Conservation (phyloP, 2,329 filamentous ascomycete species). For the Sporothrix sp. region DNA sequence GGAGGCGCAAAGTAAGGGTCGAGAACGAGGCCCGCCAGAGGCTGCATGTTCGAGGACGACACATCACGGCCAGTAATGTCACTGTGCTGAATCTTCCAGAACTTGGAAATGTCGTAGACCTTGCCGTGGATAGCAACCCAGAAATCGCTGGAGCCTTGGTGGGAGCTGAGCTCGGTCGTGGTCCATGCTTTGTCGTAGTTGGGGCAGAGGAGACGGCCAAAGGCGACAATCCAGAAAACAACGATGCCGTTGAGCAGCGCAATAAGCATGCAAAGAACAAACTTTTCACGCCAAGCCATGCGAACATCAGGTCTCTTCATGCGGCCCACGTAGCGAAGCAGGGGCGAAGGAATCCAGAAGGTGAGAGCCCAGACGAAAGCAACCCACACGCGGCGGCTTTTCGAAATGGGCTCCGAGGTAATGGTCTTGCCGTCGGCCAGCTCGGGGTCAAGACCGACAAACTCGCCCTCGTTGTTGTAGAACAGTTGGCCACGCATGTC, state of each 20-base stretch:
- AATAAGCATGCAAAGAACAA: slow-evolving; percentile 75
- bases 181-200: slow-evolving; percentile 88
- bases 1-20: slow-evolving; percentile 81
- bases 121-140: slow-evolving; percentile 80
- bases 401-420: slow-evolving; percentile 55
- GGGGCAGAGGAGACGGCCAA: slow-evolving; percentile 79
- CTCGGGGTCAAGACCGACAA: slow-evolving; percentile 66
- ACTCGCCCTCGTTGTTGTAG: slow-evolving; percentile 62
- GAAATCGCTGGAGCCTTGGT: slow-evolving; percentile 65
- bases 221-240: slow-evolving; percentile 85
- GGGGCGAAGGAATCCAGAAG: slow-evolving; percentile 86
- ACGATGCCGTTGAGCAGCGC: slow-evolving; percentile 69
- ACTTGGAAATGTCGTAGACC: slow-evolving; percentile 87
- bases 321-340: slow-evolving; percentile 70
- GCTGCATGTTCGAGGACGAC: slow-evolving; percentile 56
- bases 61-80: slow-evolving; percentile 53
- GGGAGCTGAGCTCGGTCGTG: slow-evolving; percentile 54
- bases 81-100: slow-evolving; percentile 78
- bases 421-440: slow-evolving; percentile 68
- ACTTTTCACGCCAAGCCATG: slow-evolving; percentile 94
- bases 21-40: slow-evolving; percentile 67
- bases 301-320: slow-evolving; percentile 97
- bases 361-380: slow-evolving; percentile 75
- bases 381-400: slow-evolving; percentile 67
- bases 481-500: slow-evolving; percentile 62